Base-by-base conservation (phyloP, 352 stramenopile species). In the Phytopythium kandeliae region DNA sequence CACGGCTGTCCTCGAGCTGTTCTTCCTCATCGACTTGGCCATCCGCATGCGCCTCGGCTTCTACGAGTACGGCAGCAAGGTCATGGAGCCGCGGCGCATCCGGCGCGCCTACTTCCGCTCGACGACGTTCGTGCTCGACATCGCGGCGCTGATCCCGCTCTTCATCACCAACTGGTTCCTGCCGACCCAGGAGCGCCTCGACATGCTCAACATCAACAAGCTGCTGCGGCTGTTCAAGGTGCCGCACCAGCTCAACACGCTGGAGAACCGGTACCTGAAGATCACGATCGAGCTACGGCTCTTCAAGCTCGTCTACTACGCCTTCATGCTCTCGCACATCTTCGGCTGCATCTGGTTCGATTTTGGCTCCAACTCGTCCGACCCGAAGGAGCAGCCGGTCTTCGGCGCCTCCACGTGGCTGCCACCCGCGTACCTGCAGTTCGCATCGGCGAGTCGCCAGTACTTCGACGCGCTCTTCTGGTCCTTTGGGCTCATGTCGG, bases 301-400 rank as follows among this genome's bases (percentile, higher is more conserved):
- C 12, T 78, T 76, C 57, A 83, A 83, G 64, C 61, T 83, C 1
- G 34, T 79, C 15, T 83, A 79, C 55, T 79, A 83, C 53, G 72
- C 67, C 8, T 78, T 78, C 38, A 47, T 83, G 21, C 55, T 83
- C 3, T 58, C 68, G 4, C 71, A 83, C 54, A 54, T 79, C 24
- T 73, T 83, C 26, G 71, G 71, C 9, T 83, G 63, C 48, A 66
- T 77, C 24, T 83, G 67, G 51, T 83, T 75, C 47, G 65, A 83
- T 45, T 83, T 83, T 55, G 70, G 63, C 1, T 67, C 69, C 4
- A 63, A 74, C 25, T 57, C 63, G 9, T 79, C 69, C 17, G 8
- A 44, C 10, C 15, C 28, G 5, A 3, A 35, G 12, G 44, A n/a
- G 25, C 12, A 58, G 15, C 30, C 58, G 2, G 19, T 34, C 1